Evolutionary conservation across 2,329 filamentous ascomycete species (phyloP), one percentile per base, ranked within the genome.

Genomic region (Arthrocladium fulminans): DNA sequence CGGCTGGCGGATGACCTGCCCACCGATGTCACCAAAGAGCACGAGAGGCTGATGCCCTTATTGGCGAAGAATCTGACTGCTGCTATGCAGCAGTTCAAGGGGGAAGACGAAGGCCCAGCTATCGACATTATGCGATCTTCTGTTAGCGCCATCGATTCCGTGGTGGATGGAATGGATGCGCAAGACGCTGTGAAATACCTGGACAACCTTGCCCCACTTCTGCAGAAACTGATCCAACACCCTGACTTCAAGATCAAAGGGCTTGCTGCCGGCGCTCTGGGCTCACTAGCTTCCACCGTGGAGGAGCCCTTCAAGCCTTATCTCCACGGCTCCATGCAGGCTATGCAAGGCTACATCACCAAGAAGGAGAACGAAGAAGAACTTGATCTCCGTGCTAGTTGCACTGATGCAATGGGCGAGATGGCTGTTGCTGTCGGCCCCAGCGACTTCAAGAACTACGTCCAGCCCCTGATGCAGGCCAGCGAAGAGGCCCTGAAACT

Each of bases 311-410:
- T 97, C 74, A 71, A 84, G 59, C 87, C 89, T n/a, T 97, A 86
- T 75, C 95, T 97, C 65, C 80, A 88, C 60, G 77, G 85, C 54
- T 89, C 87, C 23, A 96, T 98, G 88, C 77, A 85, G 54, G 81
- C 85, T n/a, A 80, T 97, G 49, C 88, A 86, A 47, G 78, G 80
- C 47, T 96, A 87, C 60, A 84, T 92, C 55, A 76, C 79, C 47
- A 83, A 94, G 67, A 95, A 95, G 73, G 86, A 89, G 46, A 86
- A 79, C 51, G 86, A 94, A 57, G 88, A 94, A 45, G 88, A 95
- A 63, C 80, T 97, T 47, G 84, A 94, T 55, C 79, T 97, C 27
- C 83, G 92, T 58, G 88, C 87, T 58, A 86, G 88, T 49, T 88
- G 94, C 32, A 88, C 87, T 58, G 92, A 98, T 70, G 83, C 89